Conservation (phyloP, 441 rosid genomes). For the Cnidoscolus chayamansa region DNA sequence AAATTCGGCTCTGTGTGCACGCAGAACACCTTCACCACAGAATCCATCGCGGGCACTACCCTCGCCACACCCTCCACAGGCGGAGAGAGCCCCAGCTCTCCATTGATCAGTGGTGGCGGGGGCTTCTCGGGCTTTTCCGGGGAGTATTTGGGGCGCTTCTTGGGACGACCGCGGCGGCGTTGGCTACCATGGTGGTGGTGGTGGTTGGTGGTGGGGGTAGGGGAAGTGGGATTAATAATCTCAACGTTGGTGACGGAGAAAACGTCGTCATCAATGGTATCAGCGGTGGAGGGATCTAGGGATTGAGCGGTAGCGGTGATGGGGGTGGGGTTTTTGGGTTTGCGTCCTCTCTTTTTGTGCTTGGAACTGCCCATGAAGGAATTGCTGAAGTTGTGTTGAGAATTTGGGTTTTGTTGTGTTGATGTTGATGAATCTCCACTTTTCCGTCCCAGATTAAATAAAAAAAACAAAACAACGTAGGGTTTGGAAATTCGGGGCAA, state of each 20-base stretch:
- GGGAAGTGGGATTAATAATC: constrained; percentile 23
- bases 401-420: background rate
- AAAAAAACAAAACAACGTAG: background rate
- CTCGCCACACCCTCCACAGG: constrained; percentile 27
- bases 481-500: background rate
- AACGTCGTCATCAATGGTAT: constrained; percentile 29
- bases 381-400: background rate
- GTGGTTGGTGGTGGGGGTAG: constrained; percentile 3
- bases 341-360: constrained; percentile 43
- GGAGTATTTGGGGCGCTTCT: constrained; percentile 27
- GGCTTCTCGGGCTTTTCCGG: constrained; percentile 31
- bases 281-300: constrained; percentile 31
- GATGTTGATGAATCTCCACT: background rate
- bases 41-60: constrained; percentile 80
- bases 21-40: constrained; percentile 88
- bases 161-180: constrained; percentile 30
- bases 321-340: constrained; percentile 33
- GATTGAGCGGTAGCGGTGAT: constrained; percentile 20
- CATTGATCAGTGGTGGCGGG: constrained; percentile 21
- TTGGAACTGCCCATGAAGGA: constrained; percentile 20
- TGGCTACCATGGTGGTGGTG: constrained; percentile 2
- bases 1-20: constrained; percentile 91
- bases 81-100: constrained; percentile 13
- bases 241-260: constrained; percentile 37
- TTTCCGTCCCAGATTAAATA: background rate